Conservation (phyloP, 192 early-diverging fungal species). For the Funneliformis geosporum region DNA sequence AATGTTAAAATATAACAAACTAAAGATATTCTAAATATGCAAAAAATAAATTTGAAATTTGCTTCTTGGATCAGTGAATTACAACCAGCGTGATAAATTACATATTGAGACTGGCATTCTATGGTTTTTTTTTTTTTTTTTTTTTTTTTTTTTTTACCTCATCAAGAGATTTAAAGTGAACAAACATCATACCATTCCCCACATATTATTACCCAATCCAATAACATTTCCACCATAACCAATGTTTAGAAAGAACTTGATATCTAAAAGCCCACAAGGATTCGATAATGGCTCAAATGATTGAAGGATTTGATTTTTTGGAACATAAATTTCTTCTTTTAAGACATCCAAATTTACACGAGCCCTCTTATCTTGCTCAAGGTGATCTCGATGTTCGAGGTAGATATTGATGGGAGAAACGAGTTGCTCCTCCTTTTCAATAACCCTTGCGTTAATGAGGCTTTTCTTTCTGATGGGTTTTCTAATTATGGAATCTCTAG, state of each 20-base stretch:
- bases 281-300: not conserved
- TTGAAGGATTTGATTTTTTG: not conserved
- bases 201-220: not conserved
- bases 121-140: too few relatives aligned
- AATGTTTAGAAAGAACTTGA: not conserved
- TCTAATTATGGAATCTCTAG: not conserved
- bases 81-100: not conserved
- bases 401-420: not conserved
- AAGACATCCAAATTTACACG: constrained; percentile 1
- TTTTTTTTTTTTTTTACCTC: not conserved
- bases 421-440: not conserved
- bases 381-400: constrained; percentile 1
- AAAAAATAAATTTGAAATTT: not conserved
- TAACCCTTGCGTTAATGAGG: not conserved
- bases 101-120: not conserved
- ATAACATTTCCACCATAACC: not conserved
- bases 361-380: not conserved
- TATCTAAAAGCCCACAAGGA: not conserved
- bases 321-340: constrained; percentile 9
- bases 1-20: not conserved
- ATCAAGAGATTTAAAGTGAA: not conserved
- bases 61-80: not conserved
- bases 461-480: not conserved
- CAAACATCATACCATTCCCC: not conserved
- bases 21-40: not conserved